Evolutionary conservation across 495 filamentous ascomycete species (phyloP).

Genomic region (Neurospora africana): DNA sequence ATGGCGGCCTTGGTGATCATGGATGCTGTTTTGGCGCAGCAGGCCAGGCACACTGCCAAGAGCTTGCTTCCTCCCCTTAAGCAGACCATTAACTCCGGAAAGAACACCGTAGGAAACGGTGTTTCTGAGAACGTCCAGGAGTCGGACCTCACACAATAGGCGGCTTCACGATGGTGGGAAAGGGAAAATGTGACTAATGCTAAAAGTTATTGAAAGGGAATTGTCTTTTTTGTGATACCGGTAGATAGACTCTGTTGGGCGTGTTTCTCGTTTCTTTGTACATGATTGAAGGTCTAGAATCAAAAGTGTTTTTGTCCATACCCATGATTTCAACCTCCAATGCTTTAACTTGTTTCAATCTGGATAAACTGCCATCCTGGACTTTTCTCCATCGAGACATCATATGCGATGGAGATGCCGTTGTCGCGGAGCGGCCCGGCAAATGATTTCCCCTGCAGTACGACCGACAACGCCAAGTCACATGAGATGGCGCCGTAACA

Average conservation of each 20-base stretch:
- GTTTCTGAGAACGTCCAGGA: conserved; percentile 13
- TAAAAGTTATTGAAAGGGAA: background rate
- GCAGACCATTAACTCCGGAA: conserved; percentile 18
- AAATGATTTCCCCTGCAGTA: background rate
- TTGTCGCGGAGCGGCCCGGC: background rate
- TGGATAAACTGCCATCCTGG: background rate
- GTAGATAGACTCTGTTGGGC: background rate
- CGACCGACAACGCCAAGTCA: background rate
- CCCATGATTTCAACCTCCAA: background rate
- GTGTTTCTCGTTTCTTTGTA: background rate
- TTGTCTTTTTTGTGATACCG: background rate
- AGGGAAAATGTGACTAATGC: background rate
- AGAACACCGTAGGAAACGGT: conserved; percentile 15
- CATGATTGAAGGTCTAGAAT: background rate
- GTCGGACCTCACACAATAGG: background rate
- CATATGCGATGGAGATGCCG: background rate
- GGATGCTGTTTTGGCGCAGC: conserved; percentile 84
- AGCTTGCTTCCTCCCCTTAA: conserved; percentile 41
- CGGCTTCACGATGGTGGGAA: background rate
- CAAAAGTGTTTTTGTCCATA: background rate
- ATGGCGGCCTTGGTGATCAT: conserved; percentile 90
- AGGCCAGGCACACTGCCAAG: conserved; percentile 51
- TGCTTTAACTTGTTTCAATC: background rate
- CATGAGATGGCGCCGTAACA: background rate
- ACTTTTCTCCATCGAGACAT: background rate